Evolutionary conservation across 1,284 basidiomycete genomes (phyloP).

Genomic region (Boletus austroedulis): DNA sequence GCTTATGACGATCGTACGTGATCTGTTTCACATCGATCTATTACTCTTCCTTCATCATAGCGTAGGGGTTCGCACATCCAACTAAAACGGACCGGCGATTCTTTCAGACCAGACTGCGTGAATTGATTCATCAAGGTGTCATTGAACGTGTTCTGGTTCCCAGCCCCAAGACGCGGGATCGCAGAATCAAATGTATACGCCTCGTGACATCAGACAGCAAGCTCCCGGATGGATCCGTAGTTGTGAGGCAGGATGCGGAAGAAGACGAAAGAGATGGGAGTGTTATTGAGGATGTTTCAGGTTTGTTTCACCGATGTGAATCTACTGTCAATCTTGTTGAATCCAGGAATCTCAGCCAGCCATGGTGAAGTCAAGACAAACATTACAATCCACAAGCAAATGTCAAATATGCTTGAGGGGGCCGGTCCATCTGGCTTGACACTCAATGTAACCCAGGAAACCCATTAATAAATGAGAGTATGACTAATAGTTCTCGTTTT

Average conservation of each 20-base stretch:
- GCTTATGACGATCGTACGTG: constrained; percentile 62
- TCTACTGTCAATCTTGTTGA: neutral
- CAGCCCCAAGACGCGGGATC: constrained; percentile 44
- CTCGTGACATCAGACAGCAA: constrained; percentile 43
- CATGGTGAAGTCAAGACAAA: constrained; percentile 50
- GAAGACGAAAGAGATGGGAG: constrained; percentile 42
- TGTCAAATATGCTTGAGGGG: constrained; percentile 65
- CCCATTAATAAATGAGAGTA: constrained; percentile 2
- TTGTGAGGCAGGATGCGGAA: constrained; percentile 38
- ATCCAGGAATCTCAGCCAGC: constrained; percentile 13
- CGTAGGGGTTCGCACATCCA: constrained; percentile 69
- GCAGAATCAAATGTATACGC: constrained; percentile 60
- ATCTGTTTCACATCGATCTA: neutral
- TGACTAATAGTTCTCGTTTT: constrained; percentile 13
- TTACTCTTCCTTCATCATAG: constrained; percentile 7
- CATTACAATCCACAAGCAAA: constrained; percentile 70
- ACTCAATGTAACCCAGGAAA: constrained; percentile 49
- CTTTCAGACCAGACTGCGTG: constrained; percentile 67
- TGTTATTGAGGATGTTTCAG: constrained; percentile 19
- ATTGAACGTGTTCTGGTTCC: constrained; percentile 72
- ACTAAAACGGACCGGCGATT: constrained; percentile 73
- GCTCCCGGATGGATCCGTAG: constrained; percentile 36
- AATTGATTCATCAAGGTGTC: constrained; percentile 64
- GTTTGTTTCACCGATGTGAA: constrained; percentile 8
- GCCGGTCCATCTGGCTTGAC: constrained; percentile 68